Conservation (phyloP, 352 stramenopile genomes). For the Detonula confervacea region DNA sequence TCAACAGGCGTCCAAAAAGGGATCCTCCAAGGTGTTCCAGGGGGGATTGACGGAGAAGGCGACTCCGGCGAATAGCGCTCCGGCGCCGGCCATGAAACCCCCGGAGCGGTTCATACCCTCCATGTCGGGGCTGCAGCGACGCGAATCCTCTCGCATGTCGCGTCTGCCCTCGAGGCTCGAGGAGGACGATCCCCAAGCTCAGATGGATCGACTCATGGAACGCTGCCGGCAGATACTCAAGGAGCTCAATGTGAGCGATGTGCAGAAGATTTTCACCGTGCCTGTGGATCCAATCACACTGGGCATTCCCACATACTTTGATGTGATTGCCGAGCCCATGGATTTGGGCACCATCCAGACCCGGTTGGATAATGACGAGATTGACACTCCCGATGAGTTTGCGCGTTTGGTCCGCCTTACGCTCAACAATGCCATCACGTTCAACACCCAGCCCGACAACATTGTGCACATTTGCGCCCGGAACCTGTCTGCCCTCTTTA, state of each 20-base stretch:
- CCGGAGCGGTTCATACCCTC: conserved; percentile 47
- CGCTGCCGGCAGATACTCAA: conserved; percentile 76
- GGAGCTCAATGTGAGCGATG: conserved; percentile 71
- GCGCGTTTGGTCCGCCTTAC: conserved; percentile 82
- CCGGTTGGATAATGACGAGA: conserved; percentile 91
- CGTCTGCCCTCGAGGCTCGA: conserved; percentile 76
- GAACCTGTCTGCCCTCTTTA: conserved; percentile 74
- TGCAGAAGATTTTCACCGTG: conserved; percentile 86
- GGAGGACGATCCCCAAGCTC: conserved; percentile 79
- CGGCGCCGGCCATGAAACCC: conserved; percentile 44
- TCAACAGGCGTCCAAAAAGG: conserved; percentile 17
- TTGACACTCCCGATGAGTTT: conserved; percentile 90
- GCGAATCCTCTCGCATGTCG: conserved; percentile 71
- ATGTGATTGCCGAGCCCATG: conserved; percentile 97
- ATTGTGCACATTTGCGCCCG: conserved; percentile 73
- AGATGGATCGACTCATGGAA: conserved; percentile 68
- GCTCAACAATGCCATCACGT: conserved; percentile 84
- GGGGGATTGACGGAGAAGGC: conserved; percentile 49
- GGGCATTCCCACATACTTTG: conserved; percentile 93
- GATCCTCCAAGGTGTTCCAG: conserved; percentile 46
- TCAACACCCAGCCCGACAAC: conserved; percentile 78
- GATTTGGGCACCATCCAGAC: conserved; percentile 94
- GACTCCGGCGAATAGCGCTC: conserved; percentile 24
- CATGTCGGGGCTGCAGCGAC: conserved; percentile 49
- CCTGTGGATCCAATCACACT: conserved; percentile 94